Percentiles rank a stretch among this genome's conserved stretches.
These are phyloP conservation scores for Tolypocladium tropicale DNA, from an alignment of 2,329 filamentous ascomycete genomes.

Conservation along the genomic window DNA sequence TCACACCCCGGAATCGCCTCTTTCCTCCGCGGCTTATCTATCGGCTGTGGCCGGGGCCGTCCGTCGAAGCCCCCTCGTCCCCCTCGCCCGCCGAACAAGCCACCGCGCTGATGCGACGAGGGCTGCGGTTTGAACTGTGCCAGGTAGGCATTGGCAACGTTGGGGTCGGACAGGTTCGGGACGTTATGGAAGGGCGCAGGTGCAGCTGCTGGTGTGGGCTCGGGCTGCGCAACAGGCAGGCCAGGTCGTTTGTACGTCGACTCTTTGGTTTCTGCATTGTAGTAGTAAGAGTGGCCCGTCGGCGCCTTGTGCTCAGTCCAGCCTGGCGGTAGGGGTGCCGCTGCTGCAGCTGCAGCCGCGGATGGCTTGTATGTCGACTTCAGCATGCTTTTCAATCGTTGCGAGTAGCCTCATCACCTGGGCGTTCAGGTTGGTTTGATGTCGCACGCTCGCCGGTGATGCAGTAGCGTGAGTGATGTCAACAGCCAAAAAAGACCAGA, in stretches of 20 bases:
- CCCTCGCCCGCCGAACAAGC: constrained; percentile 17
- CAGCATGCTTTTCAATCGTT: constrained; percentile 41
- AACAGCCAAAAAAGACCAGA: not conserved
- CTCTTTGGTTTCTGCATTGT: constrained; percentile 69
- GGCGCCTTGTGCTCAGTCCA: constrained; percentile 95
- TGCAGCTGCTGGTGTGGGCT: constrained; percentile 18
- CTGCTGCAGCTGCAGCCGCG: constrained; percentile 19
- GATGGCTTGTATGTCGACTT: constrained; percentile 66
- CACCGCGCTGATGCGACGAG: constrained; percentile 23
- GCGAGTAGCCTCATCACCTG: not conserved
- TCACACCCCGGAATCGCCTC: constrained; percentile 69
- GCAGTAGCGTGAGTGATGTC: not conserved
- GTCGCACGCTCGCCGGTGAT: not conserved
- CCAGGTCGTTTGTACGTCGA: constrained; percentile 80
- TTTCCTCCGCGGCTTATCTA: constrained; percentile 74
- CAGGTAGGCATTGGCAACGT: constrained; percentile 50
- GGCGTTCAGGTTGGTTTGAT: not conserved
- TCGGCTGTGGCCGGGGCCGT: constrained; percentile 54
- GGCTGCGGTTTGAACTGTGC: constrained; percentile 38
- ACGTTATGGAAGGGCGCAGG: constrained; percentile 16
- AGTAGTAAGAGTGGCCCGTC: constrained; percentile 80
- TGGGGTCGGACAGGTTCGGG: constrained; percentile 40
- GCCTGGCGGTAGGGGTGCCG: constrained; percentile 59
- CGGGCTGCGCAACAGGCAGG: constrained; percentile 12
- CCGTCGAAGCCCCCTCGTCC: constrained; percentile 42